A percentile compares a stretch with the other conserved stretches of the same genome.
phyloP scores from a whole-genome alignment of 2,329 filamentous ascomycete species.

The Pseudogymnoascus sp. region DNA sequence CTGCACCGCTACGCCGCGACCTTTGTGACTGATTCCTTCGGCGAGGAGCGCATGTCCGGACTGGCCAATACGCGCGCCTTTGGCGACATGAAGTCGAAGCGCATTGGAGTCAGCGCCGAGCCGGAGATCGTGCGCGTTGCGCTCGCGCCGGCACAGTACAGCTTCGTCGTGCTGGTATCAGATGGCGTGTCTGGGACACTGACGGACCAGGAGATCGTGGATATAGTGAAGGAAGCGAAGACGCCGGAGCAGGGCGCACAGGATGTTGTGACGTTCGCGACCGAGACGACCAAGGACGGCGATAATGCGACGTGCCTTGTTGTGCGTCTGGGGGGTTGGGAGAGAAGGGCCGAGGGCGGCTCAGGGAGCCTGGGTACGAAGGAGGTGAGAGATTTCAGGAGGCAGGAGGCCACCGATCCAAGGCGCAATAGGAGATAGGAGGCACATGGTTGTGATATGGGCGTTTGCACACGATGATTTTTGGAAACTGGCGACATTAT shows the following conservation, averaged over 20 bases:
- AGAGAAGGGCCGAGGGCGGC: slow-evolving; percentile 71
- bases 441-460: background rate
- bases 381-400: slow-evolving; percentile 79
- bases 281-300: slow-evolving; percentile 57
- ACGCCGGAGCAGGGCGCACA: slow-evolving; percentile 80
- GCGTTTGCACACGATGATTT: background rate
- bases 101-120: slow-evolving; percentile 88
- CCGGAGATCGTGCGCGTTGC: slow-evolving; percentile 78
- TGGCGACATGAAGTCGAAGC: slow-evolving; percentile 85
- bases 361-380: slow-evolving; percentile 84
- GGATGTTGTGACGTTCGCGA: slow-evolving; percentile 77
- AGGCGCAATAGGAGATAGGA: slow-evolving; percentile 44
- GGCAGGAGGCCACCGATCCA: slow-evolving; percentile 72
- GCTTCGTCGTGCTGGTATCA: slow-evolving; percentile 78
- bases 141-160: slow-evolving; percentile 73
- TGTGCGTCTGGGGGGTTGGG: slow-evolving; percentile 60
- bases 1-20: slow-evolving; percentile 78
- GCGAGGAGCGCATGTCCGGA: slow-evolving; percentile 89
- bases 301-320: slow-evolving; percentile 64
- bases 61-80: slow-evolving; percentile 92
- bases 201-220: slow-evolving; percentile 89
- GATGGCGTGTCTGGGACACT: slow-evolving; percentile 85
- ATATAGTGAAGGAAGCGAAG: slow-evolving; percentile 85
- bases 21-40: slow-evolving; percentile 92
- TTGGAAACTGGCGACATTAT: slow-evolving; percentile 4